A percentile compares a stretch with the other conserved stretches of the same genome.
Evolutionary conservation across 805 yeast species (phyloP).

Genomic region (Yamadazyma sp.): DNA sequence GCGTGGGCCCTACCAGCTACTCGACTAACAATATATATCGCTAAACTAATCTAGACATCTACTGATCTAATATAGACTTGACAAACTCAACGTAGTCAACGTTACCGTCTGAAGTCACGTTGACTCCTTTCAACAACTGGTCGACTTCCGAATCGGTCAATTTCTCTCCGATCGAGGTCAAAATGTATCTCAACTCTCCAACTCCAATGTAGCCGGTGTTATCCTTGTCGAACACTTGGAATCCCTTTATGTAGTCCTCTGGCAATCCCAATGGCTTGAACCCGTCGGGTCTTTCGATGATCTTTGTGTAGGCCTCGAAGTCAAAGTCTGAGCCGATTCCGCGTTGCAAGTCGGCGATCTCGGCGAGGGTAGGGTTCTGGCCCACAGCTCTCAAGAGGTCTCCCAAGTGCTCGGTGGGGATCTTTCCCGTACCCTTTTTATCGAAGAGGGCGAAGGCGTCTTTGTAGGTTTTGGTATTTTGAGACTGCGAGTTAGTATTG

Average conservation of each 20-base stretch:
- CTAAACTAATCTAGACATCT: too few species aligned
- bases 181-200: constrained; percentile 92
- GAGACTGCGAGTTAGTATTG: constrained; percentile 35
- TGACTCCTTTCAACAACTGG: constrained; percentile 92
- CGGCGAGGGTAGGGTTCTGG: constrained; percentile 94
- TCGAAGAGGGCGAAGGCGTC: constrained; percentile 97
- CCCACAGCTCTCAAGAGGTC: constrained; percentile 96
- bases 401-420: constrained; percentile 80
- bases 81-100: constrained; percentile 95
- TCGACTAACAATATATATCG: too few species aligned
- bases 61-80: constrained; percentile 89
- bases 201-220: constrained; percentile 94
- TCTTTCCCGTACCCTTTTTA: constrained; percentile 92
- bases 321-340: constrained; percentile 55
- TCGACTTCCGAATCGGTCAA: constrained; percentile 88
- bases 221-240: constrained; percentile 97
- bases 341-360: constrained; percentile 54
- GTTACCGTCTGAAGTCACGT: constrained; percentile 88
- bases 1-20: too few species aligned
- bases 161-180: constrained; percentile 95
- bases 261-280: constrained; percentile 86
- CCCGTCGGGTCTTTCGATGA: constrained; percentile 84
- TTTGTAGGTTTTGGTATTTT: constrained; percentile 55
- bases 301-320: constrained; percentile 71
- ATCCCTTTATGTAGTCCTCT: constrained; percentile 83